Evolutionary conservation across 177 flowering plant species (phyloP).

Genomic region (Vitis hybrid): DNA sequence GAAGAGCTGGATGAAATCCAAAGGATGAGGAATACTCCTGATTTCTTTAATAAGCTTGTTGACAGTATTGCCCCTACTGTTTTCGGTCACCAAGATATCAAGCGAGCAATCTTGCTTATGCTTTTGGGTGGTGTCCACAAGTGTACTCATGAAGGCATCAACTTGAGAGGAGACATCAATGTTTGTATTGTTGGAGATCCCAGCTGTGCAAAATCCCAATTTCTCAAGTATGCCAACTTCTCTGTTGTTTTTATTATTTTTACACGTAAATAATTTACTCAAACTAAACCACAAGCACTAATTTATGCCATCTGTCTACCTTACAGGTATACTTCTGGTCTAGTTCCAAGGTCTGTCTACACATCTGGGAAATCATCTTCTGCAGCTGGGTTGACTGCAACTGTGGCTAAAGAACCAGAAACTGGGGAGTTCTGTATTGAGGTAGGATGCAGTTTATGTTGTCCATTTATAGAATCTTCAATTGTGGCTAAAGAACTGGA

Average conservation of each 20-base stretch:
- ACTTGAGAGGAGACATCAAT: constrained; percentile 95
- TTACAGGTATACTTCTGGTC: constrained; percentile 70
- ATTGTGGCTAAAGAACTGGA: too few relatives aligned
- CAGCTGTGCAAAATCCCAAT: constrained; percentile 98
- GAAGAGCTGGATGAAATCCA: constrained; percentile 82
- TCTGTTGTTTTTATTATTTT: background rate
- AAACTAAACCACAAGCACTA: background rate
- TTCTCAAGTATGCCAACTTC: constrained; percentile 70
- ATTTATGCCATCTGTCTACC: constrained; percentile 8
- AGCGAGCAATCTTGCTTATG: constrained; percentile 94
- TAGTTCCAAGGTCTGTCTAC: constrained; percentile 95
- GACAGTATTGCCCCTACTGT: constrained; percentile 90
- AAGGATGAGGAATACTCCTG: constrained; percentile 82
- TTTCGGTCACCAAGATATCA: constrained; percentile 95
- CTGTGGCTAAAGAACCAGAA: constrained; percentile 99
- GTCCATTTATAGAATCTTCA: background rate
- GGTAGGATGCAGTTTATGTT: constrained; percentile 43
- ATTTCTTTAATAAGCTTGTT: constrained; percentile 89
- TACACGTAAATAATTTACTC: constrained; percentile 2
- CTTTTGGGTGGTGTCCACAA: constrained; percentile 95
- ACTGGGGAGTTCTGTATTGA: constrained; percentile 99
- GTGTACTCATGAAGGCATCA: constrained; percentile 94
- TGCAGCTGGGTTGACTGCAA: constrained; percentile 98
- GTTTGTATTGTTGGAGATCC: constrained; percentile 99
- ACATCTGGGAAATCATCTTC: constrained; percentile 98